A percentile compares a stretch with the other conserved stretches of the same genome.
Conservation (phyloP, 192 early-diverging fungal species). For the Coemansia sp. region DNA sequence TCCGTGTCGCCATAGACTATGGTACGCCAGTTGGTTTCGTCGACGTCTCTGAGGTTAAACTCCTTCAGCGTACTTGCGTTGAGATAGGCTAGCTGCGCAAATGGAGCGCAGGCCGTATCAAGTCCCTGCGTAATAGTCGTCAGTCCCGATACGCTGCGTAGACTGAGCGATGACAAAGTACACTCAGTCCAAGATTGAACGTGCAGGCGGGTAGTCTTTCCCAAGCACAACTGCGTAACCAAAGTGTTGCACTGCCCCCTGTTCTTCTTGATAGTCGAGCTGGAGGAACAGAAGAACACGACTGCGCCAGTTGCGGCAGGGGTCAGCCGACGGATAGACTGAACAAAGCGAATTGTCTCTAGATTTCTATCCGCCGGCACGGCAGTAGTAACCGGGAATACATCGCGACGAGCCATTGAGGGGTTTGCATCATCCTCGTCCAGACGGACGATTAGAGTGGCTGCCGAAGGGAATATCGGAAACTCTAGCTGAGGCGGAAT, state of each 20-base stretch:
- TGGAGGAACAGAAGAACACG: background rate
- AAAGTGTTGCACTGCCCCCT: background rate
- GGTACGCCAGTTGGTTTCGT: background rate
- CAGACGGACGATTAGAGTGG: too few relatives aligned
- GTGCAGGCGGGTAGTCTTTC: background rate
- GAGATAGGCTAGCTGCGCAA: background rate
- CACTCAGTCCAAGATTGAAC: background rate
- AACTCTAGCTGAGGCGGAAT: background rate
- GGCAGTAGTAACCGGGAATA: too few relatives aligned
- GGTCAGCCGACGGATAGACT: background rate
- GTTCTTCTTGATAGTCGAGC: background rate
- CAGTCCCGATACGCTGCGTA: background rate
- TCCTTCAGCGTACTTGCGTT: background rate
- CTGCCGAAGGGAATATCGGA: background rate
- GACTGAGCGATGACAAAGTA: background rate
- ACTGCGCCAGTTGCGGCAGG: background rate
- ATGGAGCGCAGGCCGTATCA: background rate
- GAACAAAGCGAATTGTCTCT: background rate
- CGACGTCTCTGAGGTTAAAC: background rate
- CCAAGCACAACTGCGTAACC: background rate
- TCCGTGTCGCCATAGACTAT: background rate
- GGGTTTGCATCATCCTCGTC: too few relatives aligned
- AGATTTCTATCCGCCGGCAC: background rate
- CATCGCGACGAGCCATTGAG: too few relatives aligned
- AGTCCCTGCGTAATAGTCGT: background rate